Evolutionary conservation across 768 basidiomycete species (phyloP).

Genomic region (Termitomyces sp.): DNA sequence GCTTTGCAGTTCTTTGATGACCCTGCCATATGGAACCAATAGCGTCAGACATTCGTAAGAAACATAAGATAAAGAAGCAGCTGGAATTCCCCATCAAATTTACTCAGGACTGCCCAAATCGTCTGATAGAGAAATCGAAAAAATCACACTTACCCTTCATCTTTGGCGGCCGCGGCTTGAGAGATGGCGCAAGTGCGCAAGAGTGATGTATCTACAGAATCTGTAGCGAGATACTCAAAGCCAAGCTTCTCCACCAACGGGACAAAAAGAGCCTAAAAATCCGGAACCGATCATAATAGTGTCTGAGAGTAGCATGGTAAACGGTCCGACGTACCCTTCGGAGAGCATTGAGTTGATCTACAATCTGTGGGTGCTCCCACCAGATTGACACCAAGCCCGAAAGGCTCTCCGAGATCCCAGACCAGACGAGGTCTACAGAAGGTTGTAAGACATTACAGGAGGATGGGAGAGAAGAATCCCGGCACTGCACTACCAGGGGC

Average conservation of each 20-base stretch:
- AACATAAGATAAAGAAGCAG: neutral
- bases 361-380: constrained; percentile 74
- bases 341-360: constrained; percentile 56
- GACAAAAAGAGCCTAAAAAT: constrained; percentile 54
- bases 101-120: neutral
- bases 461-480: neutral
- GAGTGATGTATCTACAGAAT: constrained; percentile 64
- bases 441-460: neutral
- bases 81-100: neutral
- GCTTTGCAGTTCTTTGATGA: constrained; percentile 65
- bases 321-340: constrained; percentile 42
- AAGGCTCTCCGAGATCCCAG: constrained; percentile 60
- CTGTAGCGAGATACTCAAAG: constrained; percentile 64
- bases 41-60: constrained; percentile 2
- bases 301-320: neutral
- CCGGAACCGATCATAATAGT: constrained; percentile 1
- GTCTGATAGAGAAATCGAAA: neutral
- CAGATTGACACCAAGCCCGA: constrained; percentile 57
- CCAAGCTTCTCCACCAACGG: constrained; percentile 81
- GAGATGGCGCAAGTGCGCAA: constrained; percentile 74
- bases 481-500: neutral
- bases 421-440: constrained; percentile 74
- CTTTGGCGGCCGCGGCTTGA: constrained; percentile 35
- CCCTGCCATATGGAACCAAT: constrained; percentile 37
- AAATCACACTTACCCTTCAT: constrained; percentile 21